Percentiles rank a stretch among this genome's conserved stretches.
Conservation (phyloP, 441 rosid genomes). For the Gossypium schwendimanii region DNA sequence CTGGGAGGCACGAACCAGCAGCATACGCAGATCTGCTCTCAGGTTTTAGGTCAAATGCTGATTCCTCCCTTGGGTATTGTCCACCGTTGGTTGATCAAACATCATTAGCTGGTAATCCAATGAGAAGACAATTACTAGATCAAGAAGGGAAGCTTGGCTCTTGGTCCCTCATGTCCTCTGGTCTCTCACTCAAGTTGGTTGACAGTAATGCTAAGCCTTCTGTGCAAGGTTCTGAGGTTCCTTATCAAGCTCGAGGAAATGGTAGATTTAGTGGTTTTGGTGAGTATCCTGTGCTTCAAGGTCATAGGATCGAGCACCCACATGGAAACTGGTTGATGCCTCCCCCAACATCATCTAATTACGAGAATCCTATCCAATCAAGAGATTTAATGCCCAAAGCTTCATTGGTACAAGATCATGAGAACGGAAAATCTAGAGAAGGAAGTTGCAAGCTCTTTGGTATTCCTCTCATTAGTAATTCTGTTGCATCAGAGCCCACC, state of each 20-base stretch:
- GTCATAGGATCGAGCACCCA: constrained; percentile 42
- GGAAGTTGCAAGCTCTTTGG: constrained; percentile 88
- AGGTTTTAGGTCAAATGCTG: constrained; percentile 48
- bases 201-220: constrained; percentile 37
- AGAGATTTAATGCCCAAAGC: constrained; percentile 39
- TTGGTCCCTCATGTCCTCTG: constrained; percentile 57
- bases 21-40: constrained; percentile 73
- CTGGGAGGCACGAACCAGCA: constrained; percentile 55
- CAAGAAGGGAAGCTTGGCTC: constrained; percentile 50
- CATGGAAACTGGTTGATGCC: constrained; percentile 64
- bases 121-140: constrained; percentile 38
- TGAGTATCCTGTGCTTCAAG: constrained; percentile 44
- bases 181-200: constrained; percentile 50
- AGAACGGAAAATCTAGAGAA: constrained; percentile 36
- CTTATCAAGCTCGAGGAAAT: constrained; percentile 40
- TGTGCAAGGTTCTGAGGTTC: constrained; percentile 29
- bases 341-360: constrained; percentile 43
- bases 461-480: constrained; percentile 52
- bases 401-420: constrained; percentile 29
- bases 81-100: constrained; percentile 42
- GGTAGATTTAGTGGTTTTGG: constrained; percentile 36
- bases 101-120: constrained; percentile 25
- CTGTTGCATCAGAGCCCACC: constrained; percentile 33
- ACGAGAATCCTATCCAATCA: constrained; percentile 32
- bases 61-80: constrained; percentile 37